Evolutionary conservation across 208 protist species (phyloP).

Genomic region (Trypanosoma cruzi): DNA sequence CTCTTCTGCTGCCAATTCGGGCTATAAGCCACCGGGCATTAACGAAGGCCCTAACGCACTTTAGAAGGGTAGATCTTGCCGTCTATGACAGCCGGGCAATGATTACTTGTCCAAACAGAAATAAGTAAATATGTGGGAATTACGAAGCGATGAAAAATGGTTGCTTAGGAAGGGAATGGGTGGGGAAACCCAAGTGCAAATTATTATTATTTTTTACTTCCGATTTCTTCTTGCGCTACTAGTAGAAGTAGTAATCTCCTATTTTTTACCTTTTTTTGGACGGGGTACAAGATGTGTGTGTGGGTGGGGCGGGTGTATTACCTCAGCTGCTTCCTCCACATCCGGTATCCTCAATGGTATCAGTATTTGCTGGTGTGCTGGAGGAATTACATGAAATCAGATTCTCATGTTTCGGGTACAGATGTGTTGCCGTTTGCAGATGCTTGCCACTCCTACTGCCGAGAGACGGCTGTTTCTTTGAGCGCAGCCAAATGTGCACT

Average conservation of each 20-base stretch:
- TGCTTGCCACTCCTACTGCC: background rate
- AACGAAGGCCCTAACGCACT: conserved; percentile 28
- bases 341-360: background rate
- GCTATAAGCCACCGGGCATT: conserved; percentile 16
- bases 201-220: background rate
- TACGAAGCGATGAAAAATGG: background rate
- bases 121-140: no score
- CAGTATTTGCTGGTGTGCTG: background rate
- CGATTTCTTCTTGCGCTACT: no score
- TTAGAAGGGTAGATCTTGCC: background rate
- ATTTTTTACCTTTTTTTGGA: background rate
- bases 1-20: background rate
- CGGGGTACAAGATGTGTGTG: background rate
- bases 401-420: background rate
- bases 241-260: background rate
- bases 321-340: background rate
- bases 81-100: no score
- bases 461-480: background rate
- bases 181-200: background rate
- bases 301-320: background rate
- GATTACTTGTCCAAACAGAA: background rate
- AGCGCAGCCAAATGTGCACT: background rate
- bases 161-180: background rate
- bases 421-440: background rate
- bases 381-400: background rate